Evolutionary conservation across 192 early-diverging fungal species (phyloP), one percentile per base, ranked within the genome.

Genomic region (Chytriomyces confervae): DNA sequence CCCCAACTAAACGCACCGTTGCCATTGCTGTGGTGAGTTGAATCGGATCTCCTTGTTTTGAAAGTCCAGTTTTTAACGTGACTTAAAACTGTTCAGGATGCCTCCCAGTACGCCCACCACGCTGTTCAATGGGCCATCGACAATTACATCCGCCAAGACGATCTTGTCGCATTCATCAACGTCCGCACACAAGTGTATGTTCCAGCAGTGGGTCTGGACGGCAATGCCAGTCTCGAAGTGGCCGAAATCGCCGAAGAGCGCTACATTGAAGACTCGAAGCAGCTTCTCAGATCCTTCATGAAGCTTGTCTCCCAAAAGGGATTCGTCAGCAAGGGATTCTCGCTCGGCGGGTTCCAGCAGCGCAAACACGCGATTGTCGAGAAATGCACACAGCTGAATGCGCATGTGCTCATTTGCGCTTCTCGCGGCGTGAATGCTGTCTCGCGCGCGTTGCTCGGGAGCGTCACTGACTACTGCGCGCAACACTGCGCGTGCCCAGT

Each of bases 341-440:
- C 50, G 16, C 16, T 64, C 18, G 20, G 11, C 36, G 62, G 62
- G 9, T 16, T n/a, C 20, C 36, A 36, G 36, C 62, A 72, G 13
- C 9, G 13, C 3, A 50, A 36, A 20, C 76, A 84, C n/a, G 91
- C 87, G 61, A 84, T 92, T 65, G 84, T 87, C 43, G 81, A 81
- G 20, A 91, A 92, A 61, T 84, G 77, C 10, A 20, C 23, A 10
- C 90, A 90, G 72, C 29, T 88, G 16, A 79, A 81, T 27, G 86
- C 88, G 4, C 84, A 90, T 75, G 78, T 76, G 9, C 73, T 92
- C 6, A 78, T 92, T 27, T 65, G 92, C 44, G 91, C 90, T 6
- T 82, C 84, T 10, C 85, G 88, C 44, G 90, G 87, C 16, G 73
- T 86, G 76, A 84, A 91, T 7, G 72, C 78, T 5, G 50, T 92